Conservation (phyloP, 495 filamentous ascomycete species). For the Lophium mytilinum region DNA sequence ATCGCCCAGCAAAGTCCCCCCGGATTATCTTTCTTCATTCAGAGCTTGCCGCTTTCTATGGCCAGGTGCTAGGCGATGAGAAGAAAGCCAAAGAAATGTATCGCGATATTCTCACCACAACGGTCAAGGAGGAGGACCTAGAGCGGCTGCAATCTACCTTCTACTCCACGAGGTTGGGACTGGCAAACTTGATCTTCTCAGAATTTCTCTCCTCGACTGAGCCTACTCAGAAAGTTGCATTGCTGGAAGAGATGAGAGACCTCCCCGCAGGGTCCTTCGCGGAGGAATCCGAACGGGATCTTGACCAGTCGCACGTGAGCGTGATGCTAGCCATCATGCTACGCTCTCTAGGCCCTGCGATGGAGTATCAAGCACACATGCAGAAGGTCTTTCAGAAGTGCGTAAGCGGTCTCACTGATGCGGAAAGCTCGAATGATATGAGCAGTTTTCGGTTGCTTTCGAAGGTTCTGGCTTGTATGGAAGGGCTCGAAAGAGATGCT, state of each 20-base stretch:
- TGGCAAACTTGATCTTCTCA: slow-evolving; percentile 6
- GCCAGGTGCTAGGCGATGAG: not conserved
- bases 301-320: slow-evolving; percentile 1
- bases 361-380: slow-evolving; percentile 20
- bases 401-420: slow-evolving; percentile 14
- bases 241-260: not conserved
- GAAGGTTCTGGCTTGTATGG: slow-evolving; percentile 7
- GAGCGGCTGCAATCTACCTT: not conserved
- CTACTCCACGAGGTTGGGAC: not conserved
- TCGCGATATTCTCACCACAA: not conserved
- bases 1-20: not conserved
- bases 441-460: slow-evolving; percentile 11
- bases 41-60: not conserved
- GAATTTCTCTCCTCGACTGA: not conserved
- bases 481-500: slow-evolving; percentile 10
- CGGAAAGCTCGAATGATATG: slow-evolving; percentile 22
- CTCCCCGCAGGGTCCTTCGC: not conserved
- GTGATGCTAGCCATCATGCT: slow-evolving; percentile 19
- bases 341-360: slow-evolving; percentile 13
- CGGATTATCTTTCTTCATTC: not conserved
- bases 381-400: slow-evolving; percentile 16
- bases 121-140: not conserved
- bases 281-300: not conserved
- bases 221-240: not conserved
- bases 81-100: not conserved